Base-by-base conservation (phyloP, 1,284 basidiomycete genomes). In the Microbotryum lychnidis-dioicae region DNA sequence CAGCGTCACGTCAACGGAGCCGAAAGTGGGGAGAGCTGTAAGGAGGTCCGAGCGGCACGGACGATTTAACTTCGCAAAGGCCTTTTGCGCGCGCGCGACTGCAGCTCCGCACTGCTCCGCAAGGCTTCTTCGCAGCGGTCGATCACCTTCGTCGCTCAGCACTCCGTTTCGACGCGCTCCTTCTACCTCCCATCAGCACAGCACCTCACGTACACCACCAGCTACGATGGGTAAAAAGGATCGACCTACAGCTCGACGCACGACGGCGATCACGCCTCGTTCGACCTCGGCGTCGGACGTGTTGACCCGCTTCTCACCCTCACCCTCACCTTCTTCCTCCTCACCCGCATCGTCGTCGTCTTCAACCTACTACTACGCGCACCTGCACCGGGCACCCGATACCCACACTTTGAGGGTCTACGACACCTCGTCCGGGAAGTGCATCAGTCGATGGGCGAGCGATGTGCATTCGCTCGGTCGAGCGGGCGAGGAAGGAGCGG, bases 261-360 rank as follows among this genome's bases (percentile, higher is more conserved):
- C 67, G 44, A 67, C 67, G 16, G 70, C 66, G 61, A 71, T 74
- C 60, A 65, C 29, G 29, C 49, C 31, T n/a, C 25, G 20, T n/a
- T 47, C 29, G 42, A 23, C 62, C 51, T 58, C 65, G 9, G 58
- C 60, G 2, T 57, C 60, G 23, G 50, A 62, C 44, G 61, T 63
- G 14, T 53, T 60, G 12, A 56, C 60, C 16, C 50, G 37, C 12
- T 42, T 42, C 37, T 60, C 9, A 56, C 60, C 16, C 47, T 61
- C 20, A 54, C 62, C 44, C 16, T 31, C 7, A 9, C 23, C 21
- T 6, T 29, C 44, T 50, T 64, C 63, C 60, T 42, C n/a, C 7
- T 12, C 59, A 14, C 53, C 61, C 21, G 10, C 57, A 9, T n/a
- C 44, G 14, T 18, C 50, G 16, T 29, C 49, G 8, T 20, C 49